Conservation (phyloP, 2,329 filamentous ascomycete species). For the Xylaria sp. region DNA sequence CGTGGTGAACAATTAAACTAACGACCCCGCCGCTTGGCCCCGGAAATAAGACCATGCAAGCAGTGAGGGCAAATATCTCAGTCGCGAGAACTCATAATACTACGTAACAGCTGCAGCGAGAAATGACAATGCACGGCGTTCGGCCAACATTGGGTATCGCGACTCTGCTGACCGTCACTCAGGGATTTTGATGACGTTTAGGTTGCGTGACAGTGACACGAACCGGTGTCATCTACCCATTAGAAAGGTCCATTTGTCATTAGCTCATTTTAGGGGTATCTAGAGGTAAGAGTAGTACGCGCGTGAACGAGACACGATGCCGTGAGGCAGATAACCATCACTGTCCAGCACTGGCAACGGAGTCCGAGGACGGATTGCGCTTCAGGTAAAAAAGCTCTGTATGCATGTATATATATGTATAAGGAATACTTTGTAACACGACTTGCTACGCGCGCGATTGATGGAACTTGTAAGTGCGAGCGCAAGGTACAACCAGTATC, state of each 20-base stretch:
- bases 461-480: not conserved
- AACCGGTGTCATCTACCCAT: not conserved
- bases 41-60: not conserved
- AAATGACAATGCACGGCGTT: not conserved
- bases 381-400: not conserved
- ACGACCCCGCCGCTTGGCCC: not conserved
- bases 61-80: not conserved
- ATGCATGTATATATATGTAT: slow-evolving; percentile 1
- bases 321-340: not conserved
- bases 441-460: not conserved
- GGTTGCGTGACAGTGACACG: not conserved
- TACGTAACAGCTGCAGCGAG: not conserved
- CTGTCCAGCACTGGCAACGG: not conserved
- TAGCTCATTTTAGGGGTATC: not conserved
- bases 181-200: not conserved
- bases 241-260: slow-evolving; percentile 7
- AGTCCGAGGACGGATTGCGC: not conserved
- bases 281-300: not conserved
- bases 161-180: not conserved
- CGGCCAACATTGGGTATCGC: not conserved
- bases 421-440: not conserved
- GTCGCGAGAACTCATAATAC: not conserved
- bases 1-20: not conserved
- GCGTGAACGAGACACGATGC: not conserved
- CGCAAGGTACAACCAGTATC: slow-evolving; percentile 4